These are phyloP conservation scores for Vitis labrusca DNA, from an alignment of 164 flowering plant genomes.

Conservation along the genomic window DNA sequence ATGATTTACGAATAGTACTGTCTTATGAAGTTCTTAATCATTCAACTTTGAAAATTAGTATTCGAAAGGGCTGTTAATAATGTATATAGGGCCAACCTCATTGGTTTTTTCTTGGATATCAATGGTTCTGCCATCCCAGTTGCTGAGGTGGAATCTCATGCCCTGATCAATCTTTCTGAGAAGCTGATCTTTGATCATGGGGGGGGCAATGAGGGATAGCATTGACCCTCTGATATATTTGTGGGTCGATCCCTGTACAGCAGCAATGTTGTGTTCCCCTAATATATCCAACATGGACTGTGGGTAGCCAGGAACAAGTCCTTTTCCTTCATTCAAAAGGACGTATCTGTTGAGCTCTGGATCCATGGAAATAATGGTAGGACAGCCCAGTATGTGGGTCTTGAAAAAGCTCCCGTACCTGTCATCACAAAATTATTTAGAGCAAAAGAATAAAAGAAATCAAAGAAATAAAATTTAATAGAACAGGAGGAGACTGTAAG, in stretches of 20 bases:
- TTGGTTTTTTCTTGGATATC: slow-evolving; percentile 87
- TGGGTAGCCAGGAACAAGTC: slow-evolving; percentile 95
- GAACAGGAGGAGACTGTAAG: too few species aligned
- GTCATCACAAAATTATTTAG: not conserved
- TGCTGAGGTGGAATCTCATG: slow-evolving; percentile 70
- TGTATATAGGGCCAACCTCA: slow-evolving; percentile 43
- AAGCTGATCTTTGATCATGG: slow-evolving; percentile 70
- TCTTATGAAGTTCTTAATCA: too few species aligned
- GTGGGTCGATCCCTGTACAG: slow-evolving; percentile 82
- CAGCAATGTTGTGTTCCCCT: slow-evolving; percentile 85
- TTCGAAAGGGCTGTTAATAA: too few species aligned
- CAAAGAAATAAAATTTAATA: too few species aligned
- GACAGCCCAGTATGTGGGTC: slow-evolving; percentile 88
- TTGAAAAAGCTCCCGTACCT: slow-evolving; percentile 91
- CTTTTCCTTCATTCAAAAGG: slow-evolving; percentile 84
- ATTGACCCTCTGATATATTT: slow-evolving; percentile 83
- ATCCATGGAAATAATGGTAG: slow-evolving; percentile 91
- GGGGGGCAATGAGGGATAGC: slow-evolving; percentile 65
- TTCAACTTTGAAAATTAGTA: too few species aligned
- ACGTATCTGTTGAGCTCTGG: slow-evolving; percentile 88
- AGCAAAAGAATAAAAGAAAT: too few species aligned
- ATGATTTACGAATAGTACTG: too few species aligned
- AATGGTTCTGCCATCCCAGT: slow-evolving; percentile 64
- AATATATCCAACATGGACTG: slow-evolving; percentile 87
- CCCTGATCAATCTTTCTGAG: slow-evolving; percentile 74